Conservation (phyloP, 2,329 filamentous ascomycete genomes). For the Pseudocercospora crystallina region DNA sequence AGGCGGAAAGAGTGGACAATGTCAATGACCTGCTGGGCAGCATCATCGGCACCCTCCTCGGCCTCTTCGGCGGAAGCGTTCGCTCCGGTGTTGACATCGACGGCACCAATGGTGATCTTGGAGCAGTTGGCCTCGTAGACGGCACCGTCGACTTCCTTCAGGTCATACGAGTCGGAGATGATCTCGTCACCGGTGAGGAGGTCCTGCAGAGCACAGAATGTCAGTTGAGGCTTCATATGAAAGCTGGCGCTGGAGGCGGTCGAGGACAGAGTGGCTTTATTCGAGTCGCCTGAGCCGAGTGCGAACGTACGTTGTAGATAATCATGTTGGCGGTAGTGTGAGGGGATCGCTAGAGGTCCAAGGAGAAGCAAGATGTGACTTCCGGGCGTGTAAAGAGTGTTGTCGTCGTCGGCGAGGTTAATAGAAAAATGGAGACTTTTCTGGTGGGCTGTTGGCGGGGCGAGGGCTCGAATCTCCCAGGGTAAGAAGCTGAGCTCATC, state of each 20-base stretch:
- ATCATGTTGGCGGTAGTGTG: conserved; percentile 49
- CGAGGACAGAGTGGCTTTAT: conserved; percentile 1
- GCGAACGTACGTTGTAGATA: conserved; percentile 55
- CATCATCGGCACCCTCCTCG: conserved; percentile 70
- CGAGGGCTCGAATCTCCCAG: background rate
- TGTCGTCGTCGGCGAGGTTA: too few relatives aligned
- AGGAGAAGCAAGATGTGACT: background rate
- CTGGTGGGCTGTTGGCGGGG: conserved; percentile 11
- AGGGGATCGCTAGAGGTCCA: conserved; percentile 9
- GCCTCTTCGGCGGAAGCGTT: conserved; percentile 95
- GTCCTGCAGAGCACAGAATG: conserved; percentile 60
- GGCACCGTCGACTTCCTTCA: conserved; percentile 75
- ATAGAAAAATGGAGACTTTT: too few relatives aligned
- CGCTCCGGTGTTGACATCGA: conserved; percentile 77
- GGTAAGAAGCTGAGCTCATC: background rate
- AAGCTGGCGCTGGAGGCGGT: conserved; percentile 7
- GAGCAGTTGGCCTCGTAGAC: conserved; percentile 89
- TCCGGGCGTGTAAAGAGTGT: conserved; percentile 16
- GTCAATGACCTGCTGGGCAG: conserved; percentile 77
- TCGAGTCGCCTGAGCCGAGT: background rate
- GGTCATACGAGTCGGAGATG: conserved; percentile 89
- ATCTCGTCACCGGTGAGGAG: conserved; percentile 88
- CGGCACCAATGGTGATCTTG: conserved; percentile 78
- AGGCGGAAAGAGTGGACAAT: conserved; percentile 91
- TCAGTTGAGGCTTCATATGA: conserved; percentile 15